These are phyloP conservation scores for Phragmites australis DNA, from an alignment of 176 grass and related monocot species.

Conservation along the genomic window DNA sequence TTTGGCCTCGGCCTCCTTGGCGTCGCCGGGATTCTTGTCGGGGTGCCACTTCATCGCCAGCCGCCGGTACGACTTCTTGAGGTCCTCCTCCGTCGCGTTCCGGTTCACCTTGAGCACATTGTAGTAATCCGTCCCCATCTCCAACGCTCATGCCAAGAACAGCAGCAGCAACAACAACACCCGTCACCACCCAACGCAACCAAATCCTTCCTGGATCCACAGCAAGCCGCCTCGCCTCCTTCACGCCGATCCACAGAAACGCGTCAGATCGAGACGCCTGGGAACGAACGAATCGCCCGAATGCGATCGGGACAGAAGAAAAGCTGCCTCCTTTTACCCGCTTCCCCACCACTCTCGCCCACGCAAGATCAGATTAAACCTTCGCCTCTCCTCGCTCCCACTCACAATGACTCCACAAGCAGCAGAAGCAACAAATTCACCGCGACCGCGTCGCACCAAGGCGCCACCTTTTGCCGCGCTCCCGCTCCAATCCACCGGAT, in stretches of 20 bases:
- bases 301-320: not conserved
- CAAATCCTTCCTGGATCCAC: conserved; percentile 10
- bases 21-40: conserved; percentile 80
- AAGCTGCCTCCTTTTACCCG: conserved; percentile 25
- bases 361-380: not conserved
- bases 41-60: conserved; percentile 90
- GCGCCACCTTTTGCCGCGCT: conserved; percentile 2
- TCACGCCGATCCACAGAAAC: not conserved
- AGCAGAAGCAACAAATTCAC: not conserved
- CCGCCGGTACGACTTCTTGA: conserved; percentile 81
- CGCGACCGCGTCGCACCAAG: not conserved
- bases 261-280: not conserved
- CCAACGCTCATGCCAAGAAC: conserved; percentile 50
- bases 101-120: conserved; percentile 87
- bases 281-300: not conserved
- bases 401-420: not conserved
- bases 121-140: conserved; percentile 88
- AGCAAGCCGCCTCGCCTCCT: not conserved
- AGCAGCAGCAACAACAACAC: not conserved
- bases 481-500: conserved; percentile 3
- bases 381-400: not conserved
- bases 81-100: conserved; percentile 73
- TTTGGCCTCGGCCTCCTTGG: conserved; percentile 77
- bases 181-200: not conserved
- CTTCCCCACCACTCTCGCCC: not conserved